These are phyloP conservation scores for Tulasnella sp. DNA, from an alignment of 768 basidiomycete genomes.

Conservation along the genomic window DNA sequence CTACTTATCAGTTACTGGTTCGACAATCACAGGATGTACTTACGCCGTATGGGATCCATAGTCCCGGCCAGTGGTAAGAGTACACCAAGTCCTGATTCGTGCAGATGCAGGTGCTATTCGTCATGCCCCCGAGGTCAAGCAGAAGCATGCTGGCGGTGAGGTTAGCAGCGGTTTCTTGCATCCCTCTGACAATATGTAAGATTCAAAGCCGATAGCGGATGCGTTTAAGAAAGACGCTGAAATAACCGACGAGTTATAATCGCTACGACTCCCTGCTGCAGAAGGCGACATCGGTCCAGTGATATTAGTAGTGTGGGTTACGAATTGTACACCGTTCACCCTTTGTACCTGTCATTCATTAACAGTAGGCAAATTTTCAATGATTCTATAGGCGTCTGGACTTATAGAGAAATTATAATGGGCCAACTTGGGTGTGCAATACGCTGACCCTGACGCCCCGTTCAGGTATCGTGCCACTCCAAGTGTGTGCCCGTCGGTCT, in stretches of 20 bases:
- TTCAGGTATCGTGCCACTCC: not conserved
- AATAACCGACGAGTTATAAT: not conserved
- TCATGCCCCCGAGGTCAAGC: not conserved
- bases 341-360: not conserved
- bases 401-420: not conserved
- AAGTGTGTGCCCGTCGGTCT: not conserved
- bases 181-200: not conserved
- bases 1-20: not conserved
- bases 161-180: not conserved
- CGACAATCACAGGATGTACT: not conserved
- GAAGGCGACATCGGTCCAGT: not conserved
- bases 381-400: not conserved
- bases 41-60: not conserved
- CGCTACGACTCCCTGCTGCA: not conserved
- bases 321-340: not conserved
- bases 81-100: constrained; percentile 9
- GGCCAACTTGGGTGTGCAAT: constrained; percentile 1
- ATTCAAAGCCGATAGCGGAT: not conserved
- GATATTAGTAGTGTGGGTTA: not conserved
- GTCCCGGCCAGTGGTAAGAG: not conserved
- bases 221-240: not conserved
- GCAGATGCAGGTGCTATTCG: not conserved
- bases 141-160: constrained; percentile 8
- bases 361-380: not conserved
- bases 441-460: not conserved